Evolutionary conservation across 805 yeast genomes (phyloP), one percentile per base, ranked within the genome.

Genomic region (Kurtzmaniella fragi): DNA sequence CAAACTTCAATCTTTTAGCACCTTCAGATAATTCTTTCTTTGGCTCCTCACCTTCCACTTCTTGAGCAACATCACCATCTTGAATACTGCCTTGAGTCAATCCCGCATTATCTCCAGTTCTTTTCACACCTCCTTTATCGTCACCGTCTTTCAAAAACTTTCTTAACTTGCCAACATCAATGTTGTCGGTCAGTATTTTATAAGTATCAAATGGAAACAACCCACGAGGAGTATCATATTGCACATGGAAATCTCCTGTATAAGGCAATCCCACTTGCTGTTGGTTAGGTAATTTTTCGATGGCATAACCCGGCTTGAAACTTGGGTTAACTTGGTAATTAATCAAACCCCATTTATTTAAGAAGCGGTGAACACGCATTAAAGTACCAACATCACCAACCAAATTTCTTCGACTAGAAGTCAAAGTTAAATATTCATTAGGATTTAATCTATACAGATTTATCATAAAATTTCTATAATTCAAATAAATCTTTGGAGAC

Each of bases 371-470:
- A 7, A 90, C 79, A 46, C 96, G 77, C 71, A 89, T 76, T 43
- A 90, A 75, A 0, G 96, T 78, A 2, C 95, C 91, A 5, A 88
- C 95, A 65, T 90, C 97, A 41, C 96, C 95, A 11, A 87, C 89
- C 41, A 90, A 71, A 49, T 87, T 87, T 51, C 97, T 80, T 57
- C 98, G 80, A 40, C 89, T 84, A 0, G 96, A 95, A 0, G 97
- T 90, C 42, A 87, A 80, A 0, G 96, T 85, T 31, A 90, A 67
- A 53, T 86, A 89, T 58, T 90, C 96, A 50, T 83, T 83, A 16
- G 96, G 96, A 48, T 90, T 87, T 47, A 90, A 64, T 47, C 97
- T 69, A 57, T 88, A 90, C 10, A 95, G 78, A 61, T 89, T 87
- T 31, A 90, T 70, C 84, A 90, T 83, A 58, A 90, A 90, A 55